phyloP scores from a whole-genome alignment of 768 basidiomycete genomes.

The Calocybe gangraenosa region DNA sequence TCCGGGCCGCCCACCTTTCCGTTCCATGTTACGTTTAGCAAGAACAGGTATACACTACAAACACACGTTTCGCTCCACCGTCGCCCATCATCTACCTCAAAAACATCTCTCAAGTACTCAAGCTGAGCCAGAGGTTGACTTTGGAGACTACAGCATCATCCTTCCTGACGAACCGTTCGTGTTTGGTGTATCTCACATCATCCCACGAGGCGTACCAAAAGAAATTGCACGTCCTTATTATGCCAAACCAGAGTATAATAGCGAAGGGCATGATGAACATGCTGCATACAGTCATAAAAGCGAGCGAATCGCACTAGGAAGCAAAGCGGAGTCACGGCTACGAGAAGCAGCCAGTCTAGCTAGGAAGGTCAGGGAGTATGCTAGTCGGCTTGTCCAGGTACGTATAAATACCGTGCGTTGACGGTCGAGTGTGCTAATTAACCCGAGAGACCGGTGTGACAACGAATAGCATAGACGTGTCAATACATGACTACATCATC shows the following conservation, averaged over 20 bases:
- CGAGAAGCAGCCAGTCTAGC: constrained; percentile 56
- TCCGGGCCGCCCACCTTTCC: too few species aligned
- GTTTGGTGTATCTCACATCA: constrained; percentile 61
- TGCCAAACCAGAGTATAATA: constrained; percentile 22
- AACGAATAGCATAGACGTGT: constrained; percentile 69
- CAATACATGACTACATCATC: constrained; percentile 70
- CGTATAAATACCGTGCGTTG: constrained; percentile 4
- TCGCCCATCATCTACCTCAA: not conserved
- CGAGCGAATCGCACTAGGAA: constrained; percentile 45
- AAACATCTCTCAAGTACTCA: constrained; percentile 5
- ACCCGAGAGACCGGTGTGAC: constrained; percentile 57
- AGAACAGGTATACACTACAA: not conserved
- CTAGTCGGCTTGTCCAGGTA: constrained; percentile 51
- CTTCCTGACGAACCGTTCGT: constrained; percentile 63
- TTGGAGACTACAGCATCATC: constrained; percentile 57
- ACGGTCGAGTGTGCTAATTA: not conserved
- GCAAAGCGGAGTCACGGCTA: constrained; percentile 46
- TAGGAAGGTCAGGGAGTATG: constrained; percentile 50
- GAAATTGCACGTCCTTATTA: constrained; percentile 57
- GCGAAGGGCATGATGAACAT: not conserved
- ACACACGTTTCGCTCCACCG: not conserved
- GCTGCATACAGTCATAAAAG: not conserved
- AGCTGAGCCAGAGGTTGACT: constrained; percentile 27
- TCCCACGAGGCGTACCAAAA: constrained; percentile 50
- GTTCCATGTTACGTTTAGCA: constrained; percentile 3